A percentile compares a stretch with the other conserved stretches of the same genome.
Conservation (phyloP, 306 rosid genomes). For the Inga laurina region DNA sequence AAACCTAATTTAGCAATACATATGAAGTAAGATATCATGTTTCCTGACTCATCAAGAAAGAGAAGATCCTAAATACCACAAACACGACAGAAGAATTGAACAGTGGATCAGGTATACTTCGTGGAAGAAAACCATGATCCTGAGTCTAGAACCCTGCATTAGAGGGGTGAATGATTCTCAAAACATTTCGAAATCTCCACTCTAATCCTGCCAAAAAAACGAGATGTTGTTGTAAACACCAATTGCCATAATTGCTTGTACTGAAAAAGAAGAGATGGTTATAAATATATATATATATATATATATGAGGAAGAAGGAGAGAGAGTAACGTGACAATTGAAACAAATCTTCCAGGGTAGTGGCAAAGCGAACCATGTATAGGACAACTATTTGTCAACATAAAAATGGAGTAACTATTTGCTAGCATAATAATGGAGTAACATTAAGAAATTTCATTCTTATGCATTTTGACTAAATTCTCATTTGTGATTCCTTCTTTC, state of each 20-base stretch:
- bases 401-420: background rate
- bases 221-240: constrained; percentile 1
- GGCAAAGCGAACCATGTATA: background rate
- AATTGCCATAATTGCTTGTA: background rate
- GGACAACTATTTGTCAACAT: background rate
- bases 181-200: constrained; percentile 4
- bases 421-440: background rate
- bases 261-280: background rate
- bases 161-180: constrained; percentile 6
- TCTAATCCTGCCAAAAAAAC: constrained; percentile 37
- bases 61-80: background rate
- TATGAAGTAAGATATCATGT: background rate
- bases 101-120: constrained; percentile 5
- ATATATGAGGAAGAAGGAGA: too few relatives aligned
- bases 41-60: constrained; percentile 6
- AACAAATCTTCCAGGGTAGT: background rate
- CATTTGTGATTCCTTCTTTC: background rate
- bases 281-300: too few relatives aligned
- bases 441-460: background rate
- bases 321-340: background rate
- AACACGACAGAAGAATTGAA: background rate
- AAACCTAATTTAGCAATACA: constrained; percentile 10
- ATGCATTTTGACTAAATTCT: background rate
- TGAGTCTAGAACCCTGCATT: constrained; percentile 20
- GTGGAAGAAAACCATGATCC: background rate